These are phyloP conservation scores for Aurantiochytrium sp. DNA, from an alignment of 108 stramenopile genomes.

Conservation along the genomic window DNA sequence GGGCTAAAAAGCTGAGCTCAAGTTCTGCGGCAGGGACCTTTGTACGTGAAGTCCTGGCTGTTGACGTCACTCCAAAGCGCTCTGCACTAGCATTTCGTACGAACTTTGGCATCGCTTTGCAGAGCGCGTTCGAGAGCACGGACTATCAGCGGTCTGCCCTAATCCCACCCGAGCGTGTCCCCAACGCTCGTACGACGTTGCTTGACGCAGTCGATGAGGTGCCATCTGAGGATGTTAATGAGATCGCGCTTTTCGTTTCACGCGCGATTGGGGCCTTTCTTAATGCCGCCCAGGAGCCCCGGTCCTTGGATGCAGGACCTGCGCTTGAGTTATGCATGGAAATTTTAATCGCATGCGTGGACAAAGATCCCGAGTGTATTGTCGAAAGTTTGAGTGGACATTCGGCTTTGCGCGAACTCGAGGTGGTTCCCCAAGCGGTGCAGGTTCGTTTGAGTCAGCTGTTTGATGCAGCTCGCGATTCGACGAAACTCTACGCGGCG, in stretches of 20 bases:
- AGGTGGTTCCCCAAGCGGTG: neutral
- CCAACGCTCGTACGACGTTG: neutral
- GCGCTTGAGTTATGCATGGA: neutral
- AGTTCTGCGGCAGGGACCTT: no score
- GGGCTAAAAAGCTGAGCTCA: neutral
- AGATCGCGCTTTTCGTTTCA: neutral
- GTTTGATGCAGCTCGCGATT: neutral
- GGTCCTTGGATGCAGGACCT: neutral
- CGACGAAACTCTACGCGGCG: neutral
- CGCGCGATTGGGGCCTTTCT: neutral
- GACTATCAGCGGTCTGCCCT: neutral
- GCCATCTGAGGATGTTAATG: neutral
- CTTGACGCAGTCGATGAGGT: neutral
- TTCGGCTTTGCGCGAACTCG: neutral
- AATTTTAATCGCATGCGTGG: neutral
- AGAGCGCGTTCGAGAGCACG: neutral
- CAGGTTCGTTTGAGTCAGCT: neutral
- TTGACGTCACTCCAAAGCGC: no score
- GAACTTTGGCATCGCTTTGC: neutral
- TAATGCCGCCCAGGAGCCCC: neutral
- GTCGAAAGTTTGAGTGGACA: neutral
- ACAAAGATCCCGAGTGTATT: neutral
- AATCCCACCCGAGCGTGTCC: neutral
- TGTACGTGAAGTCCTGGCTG: no score
- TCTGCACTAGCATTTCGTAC: neutral